Evolutionary conservation across 495 filamentous ascomycete genomes (phyloP).

Genomic region (Neurospora sp.): DNA sequence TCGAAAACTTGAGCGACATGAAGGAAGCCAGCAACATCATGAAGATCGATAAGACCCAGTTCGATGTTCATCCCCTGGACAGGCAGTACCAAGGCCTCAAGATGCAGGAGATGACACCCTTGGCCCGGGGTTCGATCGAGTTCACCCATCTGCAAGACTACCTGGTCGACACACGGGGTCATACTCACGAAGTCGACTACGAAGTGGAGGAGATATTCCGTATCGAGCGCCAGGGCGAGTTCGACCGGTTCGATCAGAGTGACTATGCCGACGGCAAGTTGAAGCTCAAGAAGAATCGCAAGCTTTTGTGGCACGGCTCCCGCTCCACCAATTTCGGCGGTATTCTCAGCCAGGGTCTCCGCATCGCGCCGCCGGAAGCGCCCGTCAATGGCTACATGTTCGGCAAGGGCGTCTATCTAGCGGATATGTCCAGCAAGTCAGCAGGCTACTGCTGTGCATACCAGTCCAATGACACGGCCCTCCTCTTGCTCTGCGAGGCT

Average conservation of each 20-base stretch:
- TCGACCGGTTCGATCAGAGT: constrained; percentile 53
- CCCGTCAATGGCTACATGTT: constrained; percentile 71
- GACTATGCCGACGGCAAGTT: constrained; percentile 20
- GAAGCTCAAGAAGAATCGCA: constrained; percentile 39
- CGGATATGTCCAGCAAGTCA: constrained; percentile 66
- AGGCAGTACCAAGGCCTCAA: constrained; percentile 58
- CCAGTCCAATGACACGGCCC: constrained; percentile 36
- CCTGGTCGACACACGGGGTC: constrained; percentile 49
- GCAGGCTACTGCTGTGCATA: constrained; percentile 61
- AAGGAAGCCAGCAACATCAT: constrained; percentile 69
- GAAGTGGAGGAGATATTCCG: constrained; percentile 71
- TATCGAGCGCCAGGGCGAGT: constrained; percentile 66
- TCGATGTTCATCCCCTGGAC: constrained; percentile 53
- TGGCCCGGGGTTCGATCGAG: constrained; percentile 49
- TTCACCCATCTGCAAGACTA: constrained; percentile 56
- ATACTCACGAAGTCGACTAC: constrained; percentile 49
- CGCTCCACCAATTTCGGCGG: constrained; percentile 55
- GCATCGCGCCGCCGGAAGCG: constrained; percentile 78
- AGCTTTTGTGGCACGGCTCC: constrained; percentile 78
- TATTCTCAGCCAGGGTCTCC: constrained; percentile 63
- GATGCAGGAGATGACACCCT: constrained; percentile 64
- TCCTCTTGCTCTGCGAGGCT: constrained; percentile 67
- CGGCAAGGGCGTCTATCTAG: constrained; percentile 84
- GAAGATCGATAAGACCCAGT: constrained; percentile 45
- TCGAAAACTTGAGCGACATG: constrained; percentile 74